Percentiles rank a stretch among this genome's conserved stretches.
These are phyloP conservation scores for Talaromyces adpressus DNA, from an alignment of 495 filamentous ascomycete species.

Conservation along the genomic window DNA sequence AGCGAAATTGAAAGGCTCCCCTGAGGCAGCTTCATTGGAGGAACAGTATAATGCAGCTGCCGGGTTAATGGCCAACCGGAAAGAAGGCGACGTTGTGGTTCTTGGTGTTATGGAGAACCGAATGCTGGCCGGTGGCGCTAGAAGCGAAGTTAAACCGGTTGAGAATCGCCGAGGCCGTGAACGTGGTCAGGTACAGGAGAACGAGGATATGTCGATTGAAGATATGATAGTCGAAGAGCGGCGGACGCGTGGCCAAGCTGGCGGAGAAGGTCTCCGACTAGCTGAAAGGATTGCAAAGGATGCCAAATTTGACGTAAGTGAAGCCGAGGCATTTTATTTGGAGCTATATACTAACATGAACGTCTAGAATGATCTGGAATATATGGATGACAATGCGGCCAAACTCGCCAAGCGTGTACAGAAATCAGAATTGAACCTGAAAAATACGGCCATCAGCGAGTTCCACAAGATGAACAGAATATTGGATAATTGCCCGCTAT, in stretches of 20 bases:
- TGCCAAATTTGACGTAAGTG: constrained; percentile 68
- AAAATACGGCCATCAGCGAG: constrained; percentile 79
- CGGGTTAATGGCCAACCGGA: constrained; percentile 48
- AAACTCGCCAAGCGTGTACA: constrained; percentile 87
- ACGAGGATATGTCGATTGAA: constrained; percentile 91
- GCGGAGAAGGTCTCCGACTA: constrained; percentile 73
- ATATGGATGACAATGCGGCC: constrained; percentile 92
- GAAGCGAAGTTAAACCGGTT: constrained; percentile 67
- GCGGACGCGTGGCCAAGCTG: constrained; percentile 67
- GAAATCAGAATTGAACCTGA: constrained; percentile 81
- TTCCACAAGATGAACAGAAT: constrained; percentile 87
- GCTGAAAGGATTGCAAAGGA: constrained; percentile 93
- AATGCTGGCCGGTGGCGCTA: constrained; percentile 67
- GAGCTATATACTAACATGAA: constrained; percentile 20
- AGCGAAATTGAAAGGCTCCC: constrained; percentile 70
- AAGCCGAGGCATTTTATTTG: background rate
- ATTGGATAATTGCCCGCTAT: constrained; percentile 83
- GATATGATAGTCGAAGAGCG: constrained; percentile 95
- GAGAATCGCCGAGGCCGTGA: constrained; percentile 73
- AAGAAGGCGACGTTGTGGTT: constrained; percentile 62
- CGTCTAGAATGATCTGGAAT: constrained; percentile 75
- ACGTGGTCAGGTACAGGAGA: constrained; percentile 73
- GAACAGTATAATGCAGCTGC: constrained; percentile 73
- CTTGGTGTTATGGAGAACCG: constrained; percentile 84
- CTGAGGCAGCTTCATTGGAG: constrained; percentile 74